phyloP scores from a whole-genome alignment of 2,329 filamentous ascomycete genomes.

The Aureobasidium sp. region DNA sequence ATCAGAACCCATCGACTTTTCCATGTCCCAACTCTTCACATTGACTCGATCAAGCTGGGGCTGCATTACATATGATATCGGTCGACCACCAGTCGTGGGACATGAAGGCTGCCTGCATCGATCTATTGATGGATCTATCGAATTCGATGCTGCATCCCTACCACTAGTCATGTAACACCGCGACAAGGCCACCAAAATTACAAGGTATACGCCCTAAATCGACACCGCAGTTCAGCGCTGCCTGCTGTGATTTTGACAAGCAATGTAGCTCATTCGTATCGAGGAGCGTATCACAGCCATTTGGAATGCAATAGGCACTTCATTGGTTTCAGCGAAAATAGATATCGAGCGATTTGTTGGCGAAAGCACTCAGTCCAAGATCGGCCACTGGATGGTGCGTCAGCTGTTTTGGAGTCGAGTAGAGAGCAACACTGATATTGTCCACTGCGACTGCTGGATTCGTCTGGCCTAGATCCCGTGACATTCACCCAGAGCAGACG shows the following conservation, averaged over 20 bases:
- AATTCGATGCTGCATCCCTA: neutral
- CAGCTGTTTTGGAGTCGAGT: no score
- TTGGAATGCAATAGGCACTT: neutral
- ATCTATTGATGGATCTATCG: neutral
- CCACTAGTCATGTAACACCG: conserved; percentile 9
- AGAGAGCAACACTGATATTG: no score
- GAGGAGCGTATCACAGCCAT: neutral
- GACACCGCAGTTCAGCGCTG: neutral
- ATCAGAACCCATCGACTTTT: neutral
- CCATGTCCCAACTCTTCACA: neutral
- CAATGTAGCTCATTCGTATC: neutral
- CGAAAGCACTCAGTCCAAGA: no score
- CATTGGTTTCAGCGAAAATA: no score
- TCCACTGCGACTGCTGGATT: neutral
- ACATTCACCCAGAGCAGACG: neutral
- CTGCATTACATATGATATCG: neutral
- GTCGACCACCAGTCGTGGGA: neutral
- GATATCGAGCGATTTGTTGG: no score
- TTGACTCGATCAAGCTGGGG: neutral
- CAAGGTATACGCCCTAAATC: neutral
- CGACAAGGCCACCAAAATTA: neutral
- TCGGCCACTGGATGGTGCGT: no score
- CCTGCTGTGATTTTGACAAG: neutral
- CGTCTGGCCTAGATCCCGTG: neutral
- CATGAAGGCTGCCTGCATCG: neutral